phyloP scores from a whole-genome alignment of 1,284 basidiomycete species.

The Puccinia horiana region DNA sequence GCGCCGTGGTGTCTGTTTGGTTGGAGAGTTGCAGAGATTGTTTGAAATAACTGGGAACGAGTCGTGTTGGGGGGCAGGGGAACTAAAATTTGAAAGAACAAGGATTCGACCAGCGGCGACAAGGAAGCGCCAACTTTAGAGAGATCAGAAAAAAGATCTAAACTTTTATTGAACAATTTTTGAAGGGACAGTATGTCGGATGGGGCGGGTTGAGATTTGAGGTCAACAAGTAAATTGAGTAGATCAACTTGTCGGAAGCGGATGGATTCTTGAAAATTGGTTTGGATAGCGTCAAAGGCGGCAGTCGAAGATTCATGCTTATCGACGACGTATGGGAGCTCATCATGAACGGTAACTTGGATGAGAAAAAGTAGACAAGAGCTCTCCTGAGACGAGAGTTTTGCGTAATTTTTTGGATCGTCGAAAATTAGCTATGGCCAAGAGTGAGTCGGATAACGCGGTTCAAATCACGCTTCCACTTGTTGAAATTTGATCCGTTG shows the following conservation, averaged over 20 bases:
- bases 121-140: not conserved
- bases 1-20: not conserved
- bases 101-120: not conserved
- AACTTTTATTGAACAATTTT: not conserved
- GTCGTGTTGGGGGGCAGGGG: not conserved
- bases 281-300: not conserved
- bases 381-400: not conserved
- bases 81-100: not conserved
- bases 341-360: not conserved
- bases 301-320: not conserved
- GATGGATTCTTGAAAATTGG: not conserved
- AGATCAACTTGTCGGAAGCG: not conserved
- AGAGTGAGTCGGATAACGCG: too few relatives aligned
- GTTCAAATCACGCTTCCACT: too few relatives aligned
- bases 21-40: not conserved
- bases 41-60: too few relatives aligned
- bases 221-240: not conserved
- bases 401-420: not conserved
- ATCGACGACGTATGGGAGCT: not conserved
- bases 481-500: too few relatives aligned
- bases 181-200: not conserved
- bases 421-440: not conserved
- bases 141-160: not conserved
- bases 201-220: not conserved
- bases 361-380: not conserved